Evolutionary conservation across 1,284 basidiomycete genomes (phyloP).

Genomic region (Melanopsichium pennsylvanicum): DNA sequence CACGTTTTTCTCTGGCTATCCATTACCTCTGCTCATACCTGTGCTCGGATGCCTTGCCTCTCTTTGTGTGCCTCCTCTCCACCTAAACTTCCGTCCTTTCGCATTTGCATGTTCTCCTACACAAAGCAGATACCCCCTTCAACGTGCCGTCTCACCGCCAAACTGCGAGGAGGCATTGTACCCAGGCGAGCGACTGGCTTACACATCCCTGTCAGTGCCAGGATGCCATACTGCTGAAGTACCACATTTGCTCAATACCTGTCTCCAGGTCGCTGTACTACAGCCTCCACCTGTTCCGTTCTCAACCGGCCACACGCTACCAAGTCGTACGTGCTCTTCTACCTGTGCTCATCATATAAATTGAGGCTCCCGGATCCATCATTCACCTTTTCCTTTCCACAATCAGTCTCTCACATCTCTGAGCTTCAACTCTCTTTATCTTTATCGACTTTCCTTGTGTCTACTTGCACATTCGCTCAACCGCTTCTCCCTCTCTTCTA

Average conservation of each 20-base stretch:
- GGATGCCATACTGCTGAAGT: slow-evolving; percentile 9
- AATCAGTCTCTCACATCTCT: slow-evolving; percentile 14
- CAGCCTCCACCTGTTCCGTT: slow-evolving; percentile 25
- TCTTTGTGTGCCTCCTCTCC: neutral
- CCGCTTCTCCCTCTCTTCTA: slow-evolving; percentile 5
- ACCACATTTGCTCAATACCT: neutral
- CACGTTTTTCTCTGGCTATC: slow-evolving; percentile 8
- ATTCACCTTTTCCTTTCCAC: neutral
- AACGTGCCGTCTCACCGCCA: slow-evolving; percentile 12
- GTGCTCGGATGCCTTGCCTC: slow-evolving; percentile 2
- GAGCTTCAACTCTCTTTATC: slow-evolving; percentile 36
- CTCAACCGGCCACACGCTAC: too few species aligned
- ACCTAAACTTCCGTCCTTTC: neutral
- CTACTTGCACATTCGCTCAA: slow-evolving; percentile 30
- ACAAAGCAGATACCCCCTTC: too few species aligned
- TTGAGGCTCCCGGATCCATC: too few species aligned
- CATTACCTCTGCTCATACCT: neutral
- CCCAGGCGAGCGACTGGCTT: slow-evolving; percentile 28
- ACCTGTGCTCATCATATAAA: too few species aligned
- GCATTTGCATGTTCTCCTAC: too few species aligned
- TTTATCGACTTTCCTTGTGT: slow-evolving; percentile 12
- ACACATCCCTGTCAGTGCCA: slow-evolving; percentile 19
- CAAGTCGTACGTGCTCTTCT: too few species aligned
- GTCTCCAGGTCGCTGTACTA: slow-evolving; percentile 1
- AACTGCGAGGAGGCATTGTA: slow-evolving; percentile 7